A percentile compares a stretch with the other conserved stretches of the same genome.
phyloP scores from a whole-genome alignment of 139 green algal genomes.

The Mesotaenium endlicherianum region DNA sequence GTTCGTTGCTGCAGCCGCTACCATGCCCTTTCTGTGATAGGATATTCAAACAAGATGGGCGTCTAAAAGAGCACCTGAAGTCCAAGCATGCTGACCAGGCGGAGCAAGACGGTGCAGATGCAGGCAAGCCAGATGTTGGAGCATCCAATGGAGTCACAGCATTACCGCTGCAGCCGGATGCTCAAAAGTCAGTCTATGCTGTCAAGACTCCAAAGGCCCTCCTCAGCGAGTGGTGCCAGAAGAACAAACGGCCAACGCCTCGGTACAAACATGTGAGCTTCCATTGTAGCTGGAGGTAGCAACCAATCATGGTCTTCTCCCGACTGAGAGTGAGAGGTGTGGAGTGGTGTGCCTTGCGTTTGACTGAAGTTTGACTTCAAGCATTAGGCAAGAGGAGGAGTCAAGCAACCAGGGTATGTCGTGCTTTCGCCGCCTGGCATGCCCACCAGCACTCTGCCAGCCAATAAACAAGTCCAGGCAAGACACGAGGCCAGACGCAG shows the following conservation, averaged over 20 bases:
- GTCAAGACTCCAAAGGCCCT: slow-evolving; percentile 53
- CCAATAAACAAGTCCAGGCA: too few species aligned
- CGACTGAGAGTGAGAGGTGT: too few species aligned
- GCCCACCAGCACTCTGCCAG: too few species aligned
- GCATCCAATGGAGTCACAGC: too few species aligned
- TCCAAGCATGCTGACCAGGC: slow-evolving; percentile 45
- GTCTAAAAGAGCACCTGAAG: slow-evolving; percentile 55
- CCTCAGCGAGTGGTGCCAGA: slow-evolving; percentile 55
- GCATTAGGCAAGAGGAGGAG: too few species aligned
- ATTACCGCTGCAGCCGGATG: background rate
- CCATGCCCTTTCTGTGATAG: slow-evolving; percentile 54
- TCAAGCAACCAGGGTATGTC: too few species aligned
- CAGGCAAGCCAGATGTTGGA: background rate
- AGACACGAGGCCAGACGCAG: too few species aligned
- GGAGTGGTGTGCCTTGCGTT: too few species aligned
- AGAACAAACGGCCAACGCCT: slow-evolving; percentile 45
- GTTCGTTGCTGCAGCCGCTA: slow-evolving; percentile 31
- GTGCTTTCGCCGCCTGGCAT: too few species aligned
- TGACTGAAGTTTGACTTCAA: too few species aligned
- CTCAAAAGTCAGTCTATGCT: slow-evolving; percentile 13
- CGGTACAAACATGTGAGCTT: slow-evolving; percentile 46
- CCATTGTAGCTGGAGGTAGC: too few species aligned
- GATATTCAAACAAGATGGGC: slow-evolving; percentile 56
- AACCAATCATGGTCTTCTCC: background rate
- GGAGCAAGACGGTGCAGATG: background rate